These are phyloP conservation scores for Favolaschia claudopus DNA, from an alignment of 768 basidiomycete species.

Conservation along the genomic window DNA sequence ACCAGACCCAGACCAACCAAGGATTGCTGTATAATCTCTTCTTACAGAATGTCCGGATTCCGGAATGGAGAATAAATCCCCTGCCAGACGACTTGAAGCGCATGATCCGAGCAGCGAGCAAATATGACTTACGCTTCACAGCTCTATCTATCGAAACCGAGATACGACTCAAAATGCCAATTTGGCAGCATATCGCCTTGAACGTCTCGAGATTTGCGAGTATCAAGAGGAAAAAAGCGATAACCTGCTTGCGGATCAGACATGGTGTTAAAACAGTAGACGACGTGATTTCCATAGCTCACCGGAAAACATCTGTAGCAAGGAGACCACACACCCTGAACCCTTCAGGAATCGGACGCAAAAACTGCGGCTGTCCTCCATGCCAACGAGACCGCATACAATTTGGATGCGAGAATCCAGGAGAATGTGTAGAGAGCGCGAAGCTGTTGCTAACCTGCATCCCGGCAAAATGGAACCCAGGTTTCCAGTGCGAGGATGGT, in stretches of 20 bases:
- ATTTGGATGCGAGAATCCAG: background rate
- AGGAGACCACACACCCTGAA: background rate
- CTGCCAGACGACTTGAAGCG: background rate
- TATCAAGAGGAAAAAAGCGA: background rate
- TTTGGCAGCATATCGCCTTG: background rate
- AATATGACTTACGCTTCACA: background rate
- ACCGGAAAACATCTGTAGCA: background rate
- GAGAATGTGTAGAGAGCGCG: constrained; percentile 1
- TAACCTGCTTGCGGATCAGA: background rate
- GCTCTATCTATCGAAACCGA: too few species aligned
- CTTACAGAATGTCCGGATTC: background rate
- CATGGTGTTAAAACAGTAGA: background rate
- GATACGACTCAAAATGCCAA: too few species aligned
- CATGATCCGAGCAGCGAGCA: background rate
- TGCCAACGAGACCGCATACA: background rate
- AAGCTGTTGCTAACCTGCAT: background rate
- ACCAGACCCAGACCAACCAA: too few species aligned
- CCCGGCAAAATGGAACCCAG: background rate
- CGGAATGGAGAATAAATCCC: background rate
- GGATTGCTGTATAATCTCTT: too few species aligned
- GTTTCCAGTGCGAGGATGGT: background rate
- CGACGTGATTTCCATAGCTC: background rate
- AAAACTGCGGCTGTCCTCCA: background rate
- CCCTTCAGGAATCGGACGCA: background rate
- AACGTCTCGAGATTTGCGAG: background rate